phyloP scores from a whole-genome alignment of 2,329 filamentous ascomycete genomes.

The Pyrenophora tritici-repentis region DNA sequence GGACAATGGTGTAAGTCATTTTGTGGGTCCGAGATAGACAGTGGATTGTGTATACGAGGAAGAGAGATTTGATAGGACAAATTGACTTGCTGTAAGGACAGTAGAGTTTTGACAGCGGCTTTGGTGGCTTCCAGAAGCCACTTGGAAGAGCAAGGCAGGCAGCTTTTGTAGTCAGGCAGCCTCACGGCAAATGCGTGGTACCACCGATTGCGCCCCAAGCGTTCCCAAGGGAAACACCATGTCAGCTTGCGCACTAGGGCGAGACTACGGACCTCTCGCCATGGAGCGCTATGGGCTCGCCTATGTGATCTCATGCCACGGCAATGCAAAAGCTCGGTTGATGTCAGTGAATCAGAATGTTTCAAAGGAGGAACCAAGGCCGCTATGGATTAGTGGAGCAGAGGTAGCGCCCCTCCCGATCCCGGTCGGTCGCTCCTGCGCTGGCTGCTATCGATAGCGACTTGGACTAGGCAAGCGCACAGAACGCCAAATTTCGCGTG shows the following conservation, averaged over 20 bases:
- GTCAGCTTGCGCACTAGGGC: slow-evolving; percentile 14
- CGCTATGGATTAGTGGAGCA: slow-evolving; percentile 4
- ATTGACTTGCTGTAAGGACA: not conserved
- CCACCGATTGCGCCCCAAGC: slow-evolving; percentile 7
- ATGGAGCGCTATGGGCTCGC: slow-evolving; percentile 12
- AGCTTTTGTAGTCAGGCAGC: slow-evolving; percentile 15
- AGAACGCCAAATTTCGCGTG: slow-evolving; percentile 21
- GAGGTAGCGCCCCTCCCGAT: not conserved
- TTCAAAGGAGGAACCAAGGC: not conserved
- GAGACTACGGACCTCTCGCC: slow-evolving; percentile 10
- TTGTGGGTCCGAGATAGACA: not conserved
- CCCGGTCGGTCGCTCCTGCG: not conserved
- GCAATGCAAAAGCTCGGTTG: not conserved
- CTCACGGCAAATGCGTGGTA: not conserved
- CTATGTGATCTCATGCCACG: slow-evolving; percentile 3
- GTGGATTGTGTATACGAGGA: not conserved
- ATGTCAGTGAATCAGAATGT: slow-evolving; percentile 1
- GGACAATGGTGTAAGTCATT: slow-evolving; percentile 34
- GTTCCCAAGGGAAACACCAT: slow-evolving; percentile 4
- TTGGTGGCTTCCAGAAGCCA: slow-evolving; percentile 15
- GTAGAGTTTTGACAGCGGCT: slow-evolving; percentile 14
- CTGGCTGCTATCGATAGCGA: slow-evolving; percentile 23
- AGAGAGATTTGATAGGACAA: no score
- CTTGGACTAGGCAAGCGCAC: slow-evolving; percentile 22
- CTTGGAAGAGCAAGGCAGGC: slow-evolving; percentile 7